Evolutionary conservation across 768 basidiomycete species (phyloP), one percentile per base, ranked within the genome.

Genomic region (Glaciozyma antarctica): DNA sequence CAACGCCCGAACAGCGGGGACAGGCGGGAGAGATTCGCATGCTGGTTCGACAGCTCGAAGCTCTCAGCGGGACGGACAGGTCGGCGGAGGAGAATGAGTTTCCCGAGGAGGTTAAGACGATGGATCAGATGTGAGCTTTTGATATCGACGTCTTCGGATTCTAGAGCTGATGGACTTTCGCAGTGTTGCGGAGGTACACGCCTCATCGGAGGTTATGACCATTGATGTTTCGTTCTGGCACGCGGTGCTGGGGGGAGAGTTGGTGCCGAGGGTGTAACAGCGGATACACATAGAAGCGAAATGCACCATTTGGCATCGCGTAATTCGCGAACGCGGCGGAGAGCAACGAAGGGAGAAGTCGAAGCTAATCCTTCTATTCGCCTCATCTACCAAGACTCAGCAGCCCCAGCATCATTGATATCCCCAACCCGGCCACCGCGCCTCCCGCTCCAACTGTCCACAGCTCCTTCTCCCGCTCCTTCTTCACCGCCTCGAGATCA

Each of bases 381-480:
- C n/a, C 16, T 48, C 47, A 48, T n/a, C 47, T 19, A 7, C 47
- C 19, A 2, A 8, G 6, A 21, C 53, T 32, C 17, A 54, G 53
- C 32, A 54, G 10, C 12, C 30, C 53, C 21, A 54, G 30, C 19
- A 54, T 21, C 8, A 54, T 15, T 10, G 53, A 54, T 17, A 30
- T 22, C 9, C 30, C 34, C 9, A 57, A 10, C 13, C 55, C 55
- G 3, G 38, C 55, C 38, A 26, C 38, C 38, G 28, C 24, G 6
- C 55, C 55, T 13, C 19, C 38, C 3, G 19, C 55, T 10, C 55
- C 55, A 22, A 57, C 55, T 3, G 24, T 41, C 55, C 55, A 57
- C 21, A 57, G 10, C 38, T 57, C 55, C 55, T 26, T 57, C 55
- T 57, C 55, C 38, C 55, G 22, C 55, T 57, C 22, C 38, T 17